Percentiles rank a stretch among this genome's conserved stretches.
Evolutionary conservation across 345 rosid genomes (phyloP).

Genomic region (Populus nigra): DNA sequence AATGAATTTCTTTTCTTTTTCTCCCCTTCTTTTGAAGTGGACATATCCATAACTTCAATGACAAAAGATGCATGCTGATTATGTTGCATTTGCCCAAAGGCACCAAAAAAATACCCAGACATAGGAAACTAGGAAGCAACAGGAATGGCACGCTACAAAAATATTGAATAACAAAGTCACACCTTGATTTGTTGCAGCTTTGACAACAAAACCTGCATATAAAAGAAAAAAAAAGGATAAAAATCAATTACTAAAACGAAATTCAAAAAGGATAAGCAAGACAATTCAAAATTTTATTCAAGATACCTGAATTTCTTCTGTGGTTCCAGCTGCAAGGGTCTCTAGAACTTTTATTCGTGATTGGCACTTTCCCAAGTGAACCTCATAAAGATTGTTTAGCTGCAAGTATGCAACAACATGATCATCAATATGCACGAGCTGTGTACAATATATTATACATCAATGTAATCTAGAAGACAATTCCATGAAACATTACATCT

Average conservation of each 20-base stretch:
- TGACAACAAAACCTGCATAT: slow-evolving; percentile 26
- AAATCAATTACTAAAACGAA: slow-evolving; percentile 13
- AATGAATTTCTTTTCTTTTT: not conserved
- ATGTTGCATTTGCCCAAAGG: not conserved
- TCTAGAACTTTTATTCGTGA: slow-evolving; percentile 70
- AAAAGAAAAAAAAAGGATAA: not conserved
- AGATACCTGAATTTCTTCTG: slow-evolving; percentile 75
- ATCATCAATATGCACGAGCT: slow-evolving; percentile 22
- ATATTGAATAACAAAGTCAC: not conserved
- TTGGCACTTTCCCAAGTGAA: slow-evolving; percentile 71
- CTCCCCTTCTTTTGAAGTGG: not conserved
- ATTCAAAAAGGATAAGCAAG: slow-evolving; percentile 14
- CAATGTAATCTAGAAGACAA: slow-evolving; percentile 10
- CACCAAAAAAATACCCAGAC: not conserved
- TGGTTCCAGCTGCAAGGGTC: slow-evolving; percentile 67
- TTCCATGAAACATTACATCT: slow-evolving; percentile 48
- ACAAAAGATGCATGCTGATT: not conserved
- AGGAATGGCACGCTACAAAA: not conserved
- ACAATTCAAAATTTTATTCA: slow-evolving; percentile 9
- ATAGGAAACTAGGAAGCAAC: not conserved
- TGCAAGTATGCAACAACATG: slow-evolving; percentile 34
- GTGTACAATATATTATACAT: slow-evolving; percentile 7
- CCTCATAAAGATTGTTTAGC: slow-evolving; percentile 70
- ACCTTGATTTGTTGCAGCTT: slow-evolving; percentile 31
- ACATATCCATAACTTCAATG: not conserved